Evolutionary conservation across 208 protist genomes (phyloP).

Genomic region (Trypanosoma melophagium): DNA sequence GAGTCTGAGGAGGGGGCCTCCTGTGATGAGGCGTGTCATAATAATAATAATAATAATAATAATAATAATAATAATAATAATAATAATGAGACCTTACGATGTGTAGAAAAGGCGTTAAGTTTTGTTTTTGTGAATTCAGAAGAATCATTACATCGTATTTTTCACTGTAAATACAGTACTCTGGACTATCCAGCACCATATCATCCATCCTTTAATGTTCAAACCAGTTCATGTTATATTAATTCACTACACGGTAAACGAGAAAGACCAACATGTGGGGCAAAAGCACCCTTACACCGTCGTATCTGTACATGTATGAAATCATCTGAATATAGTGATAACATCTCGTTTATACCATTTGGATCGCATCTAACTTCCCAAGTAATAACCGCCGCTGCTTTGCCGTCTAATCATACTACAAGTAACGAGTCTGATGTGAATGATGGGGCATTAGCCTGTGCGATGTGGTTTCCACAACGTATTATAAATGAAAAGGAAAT

Average conservation of each 20-base stretch:
- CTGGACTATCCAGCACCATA: slow-evolving; percentile 5
- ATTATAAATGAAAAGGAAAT: not conserved
- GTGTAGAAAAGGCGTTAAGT: slow-evolving; percentile 12
- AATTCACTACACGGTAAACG: slow-evolving; percentile 22
- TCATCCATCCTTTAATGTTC: slow-evolving; percentile 11
- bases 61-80: slow-evolving; percentile 10
- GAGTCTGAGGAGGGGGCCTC: not conserved
- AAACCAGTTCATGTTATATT: slow-evolving; percentile 10
- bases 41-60: not conserved
- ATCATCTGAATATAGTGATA: not conserved
- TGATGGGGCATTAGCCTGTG: not conserved
- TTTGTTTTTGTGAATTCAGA: slow-evolving; percentile 13
- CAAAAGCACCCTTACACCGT: slow-evolving; percentile 1
- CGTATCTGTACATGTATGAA: slow-evolving; percentile 18
- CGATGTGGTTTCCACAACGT: not conserved
- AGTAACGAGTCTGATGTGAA: not conserved
- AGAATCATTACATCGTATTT: slow-evolving; percentile 4
- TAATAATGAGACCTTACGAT: not conserved
- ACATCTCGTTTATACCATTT: not conserved
- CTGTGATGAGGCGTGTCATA: slow-evolving; percentile 15
- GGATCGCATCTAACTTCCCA: not conserved
- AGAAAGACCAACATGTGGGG: slow-evolving; percentile 20
- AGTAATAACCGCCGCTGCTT: not conserved
- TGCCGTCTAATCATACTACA: not conserved
- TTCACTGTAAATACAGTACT: slow-evolving; percentile 4